Percentiles rank a stretch among this genome's conserved stretches.
These are phyloP conservation scores for Echinochloa phyllopogon DNA, from an alignment of 176 grass and related monocot species.

Conservation along the genomic window DNA sequence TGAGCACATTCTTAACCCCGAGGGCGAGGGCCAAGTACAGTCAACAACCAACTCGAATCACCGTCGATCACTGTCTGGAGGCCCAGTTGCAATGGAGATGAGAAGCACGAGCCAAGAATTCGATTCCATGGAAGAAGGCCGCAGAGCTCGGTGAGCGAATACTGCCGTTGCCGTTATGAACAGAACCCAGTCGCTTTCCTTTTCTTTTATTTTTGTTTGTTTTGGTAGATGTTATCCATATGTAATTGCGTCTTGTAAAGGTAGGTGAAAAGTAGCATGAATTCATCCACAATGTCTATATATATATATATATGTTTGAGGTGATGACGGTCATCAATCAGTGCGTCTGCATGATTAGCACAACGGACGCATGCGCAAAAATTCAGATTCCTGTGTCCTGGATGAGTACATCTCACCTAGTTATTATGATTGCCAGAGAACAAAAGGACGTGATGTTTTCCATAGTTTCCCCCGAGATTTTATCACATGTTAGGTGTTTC, in stretches of 20 bases:
- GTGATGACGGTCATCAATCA: background rate
- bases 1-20: constrained; percentile 37
- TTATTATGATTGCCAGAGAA: constrained; percentile 24
- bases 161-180: background rate
- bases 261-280: background rate
- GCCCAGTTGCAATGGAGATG: constrained; percentile 23
- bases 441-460: background rate
- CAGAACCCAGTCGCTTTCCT: background rate
- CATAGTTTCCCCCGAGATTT: background rate
- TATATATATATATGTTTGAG: constrained; percentile 19
- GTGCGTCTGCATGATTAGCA: constrained; percentile 18
- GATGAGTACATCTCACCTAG: background rate
- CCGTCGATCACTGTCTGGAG: background rate
- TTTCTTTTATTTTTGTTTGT: too few relatives aligned
- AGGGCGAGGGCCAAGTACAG: constrained; percentile 13
- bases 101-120: constrained; percentile 14
- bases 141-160: constrained; percentile 6
- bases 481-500: constrained; percentile 14
- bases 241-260: background rate
- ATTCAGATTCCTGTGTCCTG: background rate
- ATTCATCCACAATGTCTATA: constrained; percentile 22
- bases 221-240: background rate
- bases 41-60: constrained; percentile 1
- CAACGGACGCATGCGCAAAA: background rate
- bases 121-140: constrained; percentile 42